These are phyloP conservation scores for Pseudognaphalium luteoalbum DNA, from an alignment of 129 eudicot species.

Conservation along the genomic window DNA sequence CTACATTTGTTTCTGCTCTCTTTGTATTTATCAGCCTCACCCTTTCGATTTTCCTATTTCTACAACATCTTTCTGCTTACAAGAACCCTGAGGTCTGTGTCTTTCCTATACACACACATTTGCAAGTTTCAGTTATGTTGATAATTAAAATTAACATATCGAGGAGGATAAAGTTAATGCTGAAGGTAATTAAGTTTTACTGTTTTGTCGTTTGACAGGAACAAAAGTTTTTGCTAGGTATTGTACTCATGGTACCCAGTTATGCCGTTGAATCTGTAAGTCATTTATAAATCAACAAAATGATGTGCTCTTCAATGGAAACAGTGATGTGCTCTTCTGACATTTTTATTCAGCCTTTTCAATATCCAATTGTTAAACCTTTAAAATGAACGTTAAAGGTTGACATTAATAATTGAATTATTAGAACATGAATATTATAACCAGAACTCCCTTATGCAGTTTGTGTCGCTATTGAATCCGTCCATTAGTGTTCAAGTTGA, in stretches of 20 bases:
- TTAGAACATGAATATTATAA: not conserved
- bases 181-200: conserved; percentile 11
- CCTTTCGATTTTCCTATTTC: conserved; percentile 75
- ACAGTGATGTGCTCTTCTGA: not conserved
- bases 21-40: conserved; percentile 66
- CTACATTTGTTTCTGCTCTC: conserved; percentile 62
- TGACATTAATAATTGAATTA: conserved; percentile 5
- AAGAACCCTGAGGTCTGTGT: conserved; percentile 85
- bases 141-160: not conserved
- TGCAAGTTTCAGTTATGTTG: not conserved
- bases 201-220: conserved; percentile 52
- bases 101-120: not conserved
- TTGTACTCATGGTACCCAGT: conserved; percentile 91
- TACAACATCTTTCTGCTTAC: conserved; percentile 89
- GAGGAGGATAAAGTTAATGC: not conserved
- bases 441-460: conserved; percentile 50
- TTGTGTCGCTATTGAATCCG: conserved; percentile 79
- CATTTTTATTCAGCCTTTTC: not conserved
- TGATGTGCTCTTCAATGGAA: not conserved
- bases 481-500: conserved; percentile 78
- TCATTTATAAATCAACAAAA: conserved; percentile 16
- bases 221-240: conserved; percentile 92
- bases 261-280: conserved; percentile 97
- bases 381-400: not conserved
- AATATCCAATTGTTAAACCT: no score